Base-by-base conservation (phyloP, 2,329 filamentous ascomycete genomes). In the Septoria petroselini region DNA sequence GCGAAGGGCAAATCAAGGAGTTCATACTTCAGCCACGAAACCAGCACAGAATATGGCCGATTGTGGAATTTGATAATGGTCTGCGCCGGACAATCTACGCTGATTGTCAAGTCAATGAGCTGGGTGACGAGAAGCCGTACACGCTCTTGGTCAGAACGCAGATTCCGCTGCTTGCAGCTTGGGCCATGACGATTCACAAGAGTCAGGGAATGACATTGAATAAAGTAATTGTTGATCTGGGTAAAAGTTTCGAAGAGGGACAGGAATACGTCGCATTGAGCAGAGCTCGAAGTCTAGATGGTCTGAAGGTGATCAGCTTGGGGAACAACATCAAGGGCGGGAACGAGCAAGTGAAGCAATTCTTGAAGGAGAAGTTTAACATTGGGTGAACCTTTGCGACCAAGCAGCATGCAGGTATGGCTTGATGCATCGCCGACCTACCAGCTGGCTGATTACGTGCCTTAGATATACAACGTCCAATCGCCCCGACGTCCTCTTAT, bases 111-210 rank as follows among this genome's bases (percentile, higher is more conserved):
- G 64, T 78, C 21, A 72, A 68, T 14, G 68, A 77, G 44, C 54
- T 78, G 0, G 78, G 77, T 1, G 68, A 74, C 37, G 62, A 68
- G 2, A 23, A 63, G 41, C 76, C 77, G 0, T 76, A 75, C 52
- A 76, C 71, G 23, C 57, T 76, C 1, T 61, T 83, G 0, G 70
- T 71, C 1, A 71, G 82, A 18, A 81, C 80, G 0, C 82, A 85
- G 60, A 73, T 85, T 6, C 83, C 83, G 0, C 69, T 85, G 0
- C 67, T 74, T 1, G 71, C 80, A 0, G 82, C 76, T 0, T 85
- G 81, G 78, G 82, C 82, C 0, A 75, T 84, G 59, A 84, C 76
- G 0, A 76, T 83, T 2, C 82, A 85, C 62, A 84, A 82, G 62
- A 74, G 73, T 3, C 79, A 85, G 66, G 80, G 81, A 2, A 78